Evolutionary conservation across 306 rosid genomes (phyloP), one percentile per base, ranked within the genome.

Genomic region (Urtica urens): DNA sequence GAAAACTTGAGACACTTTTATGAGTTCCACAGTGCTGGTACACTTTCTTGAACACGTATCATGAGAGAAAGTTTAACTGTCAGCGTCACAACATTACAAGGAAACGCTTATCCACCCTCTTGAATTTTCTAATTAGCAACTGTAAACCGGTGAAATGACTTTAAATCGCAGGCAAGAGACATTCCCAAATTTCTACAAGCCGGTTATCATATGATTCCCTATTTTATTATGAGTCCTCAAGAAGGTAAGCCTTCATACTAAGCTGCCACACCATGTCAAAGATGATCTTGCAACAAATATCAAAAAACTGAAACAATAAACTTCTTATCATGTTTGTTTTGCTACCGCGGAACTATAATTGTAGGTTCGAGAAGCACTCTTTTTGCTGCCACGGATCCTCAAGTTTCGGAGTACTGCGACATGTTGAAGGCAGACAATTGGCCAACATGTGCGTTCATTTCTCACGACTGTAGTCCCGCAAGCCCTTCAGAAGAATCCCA

Each of bases 401-500:
- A 85, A 56, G 75, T 90, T 67, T 58, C 87, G 0, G 94, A 90
- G 50, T 90, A 90, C 54, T 85, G 99, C 38, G 95, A 90, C 30
- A 55, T 82, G 65, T 60, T 90, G 75, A 90, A 81, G 75, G 37
- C 92, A 3, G 95, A 90, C 15, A 77, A 85, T 23, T 90, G 80
- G 92, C 99, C 95, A 10, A 93, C 78, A 38, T 81, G 99, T 38
- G 85, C 95, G 15, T 90, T 68, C 63, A 72, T 90, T 37, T 77
- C 99, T 62, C 92, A 81, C 37, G 95, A 90, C 17, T 90, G 99
- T 49, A 80, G 73, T 27, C 99, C 99, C 0, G 27, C 92, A 7
- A 85, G 80, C 59, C 92, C 95, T 40, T 90, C 99, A 7, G 99
- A 90, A 71, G 99, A 90, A 66, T 78, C 99, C 0, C 95, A 90